Conservation (phyloP, 148 eudicot species). For the Vaccinium myrtillus region DNA sequence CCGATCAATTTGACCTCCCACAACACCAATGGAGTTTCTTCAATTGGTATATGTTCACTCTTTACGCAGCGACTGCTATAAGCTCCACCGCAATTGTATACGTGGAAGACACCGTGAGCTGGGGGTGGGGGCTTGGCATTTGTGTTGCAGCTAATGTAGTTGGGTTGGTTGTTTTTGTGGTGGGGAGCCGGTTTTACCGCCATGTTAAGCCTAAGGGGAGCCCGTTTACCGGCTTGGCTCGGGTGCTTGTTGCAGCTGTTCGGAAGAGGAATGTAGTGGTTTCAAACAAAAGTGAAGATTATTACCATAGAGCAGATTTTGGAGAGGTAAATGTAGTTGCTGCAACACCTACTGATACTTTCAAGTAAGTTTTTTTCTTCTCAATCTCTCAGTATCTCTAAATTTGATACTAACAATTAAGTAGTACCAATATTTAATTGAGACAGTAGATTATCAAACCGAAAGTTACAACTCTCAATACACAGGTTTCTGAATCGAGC, state of each 20-base stretch:
- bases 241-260: constrained; percentile 37
- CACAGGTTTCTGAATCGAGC: constrained; percentile 52
- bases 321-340: not conserved
- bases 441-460: not conserved
- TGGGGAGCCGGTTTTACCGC: constrained; percentile 34
- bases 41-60: constrained; percentile 37
- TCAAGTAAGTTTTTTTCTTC: constrained; percentile 29
- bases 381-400: too few species aligned
- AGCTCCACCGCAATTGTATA: constrained; percentile 40
- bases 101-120: constrained; percentile 43
- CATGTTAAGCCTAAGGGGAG: constrained; percentile 34
- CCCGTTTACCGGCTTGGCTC: constrained; percentile 36
- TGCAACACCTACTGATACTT: constrained; percentile 26
- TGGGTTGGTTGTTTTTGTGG: constrained; percentile 30
- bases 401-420: not conserved
- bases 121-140: constrained; percentile 37
- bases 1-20: constrained; percentile 31
- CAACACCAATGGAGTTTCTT: constrained; percentile 37
- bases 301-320: constrained; percentile 19
- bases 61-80: constrained; percentile 20
- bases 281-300: constrained; percentile 25
- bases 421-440: too few species aligned
- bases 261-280: constrained; percentile 30
- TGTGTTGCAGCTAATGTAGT: constrained; percentile 24
- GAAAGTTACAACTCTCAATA: not conserved